phyloP scores from a whole-genome alignment of 2,329 filamentous ascomycete genomes.

The Colletotrichum melonis region DNA sequence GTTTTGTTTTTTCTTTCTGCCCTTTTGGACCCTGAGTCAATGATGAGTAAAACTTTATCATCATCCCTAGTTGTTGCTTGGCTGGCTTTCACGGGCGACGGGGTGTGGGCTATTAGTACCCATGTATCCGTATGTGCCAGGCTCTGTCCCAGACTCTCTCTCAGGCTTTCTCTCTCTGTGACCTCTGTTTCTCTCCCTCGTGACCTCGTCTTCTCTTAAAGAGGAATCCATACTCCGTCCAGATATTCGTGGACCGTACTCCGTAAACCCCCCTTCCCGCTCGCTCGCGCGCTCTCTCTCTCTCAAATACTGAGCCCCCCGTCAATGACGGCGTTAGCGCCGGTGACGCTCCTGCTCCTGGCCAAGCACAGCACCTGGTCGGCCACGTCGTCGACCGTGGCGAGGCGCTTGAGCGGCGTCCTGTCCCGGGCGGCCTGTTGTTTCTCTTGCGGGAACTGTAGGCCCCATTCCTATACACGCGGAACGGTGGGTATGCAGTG shows the following conservation, averaged over 20 bases:
- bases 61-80: no score
- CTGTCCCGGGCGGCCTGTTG: conserved; percentile 65
- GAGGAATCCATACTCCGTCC: no score
- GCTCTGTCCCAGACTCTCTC: no score
- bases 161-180: no score
- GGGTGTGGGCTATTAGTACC: no score
- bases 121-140: no score
- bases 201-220: no score
- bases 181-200: no score
- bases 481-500: conserved; percentile 4
- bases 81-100: no score
- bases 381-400: conserved; percentile 63
- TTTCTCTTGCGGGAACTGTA: conserved; percentile 64
- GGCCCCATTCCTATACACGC: conserved; percentile 37
- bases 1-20: neutral
- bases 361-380: conserved; percentile 63
- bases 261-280: no score
- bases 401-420: conserved; percentile 69
- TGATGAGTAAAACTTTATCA: neutral
- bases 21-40: neutral
- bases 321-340: conserved; percentile 64
- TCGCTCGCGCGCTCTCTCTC: no score
- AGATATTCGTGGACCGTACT: no score
- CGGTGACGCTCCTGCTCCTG: conserved; percentile 61
- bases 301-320: conserved; percentile 26